A percentile compares a stretch with the other conserved stretches of the same genome.
Evolutionary conservation across 139 green algal genomes (phyloP).

Genomic region (Medakamo hakoo): DNA sequence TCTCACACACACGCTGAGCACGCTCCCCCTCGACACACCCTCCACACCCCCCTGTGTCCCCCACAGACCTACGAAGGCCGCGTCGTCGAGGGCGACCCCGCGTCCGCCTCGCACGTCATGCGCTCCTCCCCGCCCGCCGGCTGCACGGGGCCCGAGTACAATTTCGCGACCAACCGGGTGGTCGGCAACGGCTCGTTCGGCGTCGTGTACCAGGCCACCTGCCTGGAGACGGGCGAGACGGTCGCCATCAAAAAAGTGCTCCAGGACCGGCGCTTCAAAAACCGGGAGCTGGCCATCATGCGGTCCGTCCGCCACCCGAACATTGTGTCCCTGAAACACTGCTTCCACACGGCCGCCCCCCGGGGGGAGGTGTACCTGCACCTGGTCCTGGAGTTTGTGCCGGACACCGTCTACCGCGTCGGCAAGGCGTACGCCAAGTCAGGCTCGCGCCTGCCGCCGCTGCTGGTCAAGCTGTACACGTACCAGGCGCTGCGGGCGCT

Average conservation of each 20-base stretch:
- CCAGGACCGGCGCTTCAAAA: conserved; percentile 99
- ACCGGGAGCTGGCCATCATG: conserved; percentile 98
- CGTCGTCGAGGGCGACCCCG: conserved; percentile 47
- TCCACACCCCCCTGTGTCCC: no score
- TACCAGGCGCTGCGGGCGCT: conserved; percentile 81
- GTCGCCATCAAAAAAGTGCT: conserved; percentile 99
- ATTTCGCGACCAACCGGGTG: conserved; percentile 77
- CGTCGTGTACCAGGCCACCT: conserved; percentile 88
- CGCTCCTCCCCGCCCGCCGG: conserved; percentile 15
- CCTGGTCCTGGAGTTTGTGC: conserved; percentile 92
- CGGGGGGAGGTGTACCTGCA: conserved; percentile 84
- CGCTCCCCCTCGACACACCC: no score
- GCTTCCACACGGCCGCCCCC: conserved; percentile 70
- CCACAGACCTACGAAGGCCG: conserved; percentile 45
- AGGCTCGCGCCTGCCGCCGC: conserved; percentile 79
- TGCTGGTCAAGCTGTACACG: conserved; percentile 89
- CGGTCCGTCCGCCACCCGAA: conserved; percentile 90
- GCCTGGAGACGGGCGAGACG: conserved; percentile 84
- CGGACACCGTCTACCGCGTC: conserved; percentile 94
- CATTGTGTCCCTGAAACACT: conserved; percentile 93
- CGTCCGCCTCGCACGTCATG: conserved; percentile 31
- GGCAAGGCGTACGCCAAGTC: conserved; percentile 91
- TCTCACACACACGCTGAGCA: no score
- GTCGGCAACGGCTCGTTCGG: conserved; percentile 97
- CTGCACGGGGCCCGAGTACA: conserved; percentile 37